Conservation (phyloP, 2,329 filamentous ascomycete species). For the Stylonectria norvegica region DNA sequence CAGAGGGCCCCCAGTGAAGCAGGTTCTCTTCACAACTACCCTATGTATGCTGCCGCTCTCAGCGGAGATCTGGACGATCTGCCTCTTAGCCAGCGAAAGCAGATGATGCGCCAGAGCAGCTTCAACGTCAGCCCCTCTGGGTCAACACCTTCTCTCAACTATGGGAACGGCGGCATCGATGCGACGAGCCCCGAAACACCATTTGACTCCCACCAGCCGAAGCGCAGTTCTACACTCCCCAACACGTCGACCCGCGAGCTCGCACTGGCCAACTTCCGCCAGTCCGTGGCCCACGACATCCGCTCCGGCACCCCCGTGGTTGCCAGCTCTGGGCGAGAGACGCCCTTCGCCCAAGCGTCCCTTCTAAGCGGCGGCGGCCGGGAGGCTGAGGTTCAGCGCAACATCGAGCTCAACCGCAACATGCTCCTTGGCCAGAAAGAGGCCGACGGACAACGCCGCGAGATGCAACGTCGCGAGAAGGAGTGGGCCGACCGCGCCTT, state of each 20-base stretch:
- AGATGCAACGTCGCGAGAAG: slow-evolving; percentile 55
- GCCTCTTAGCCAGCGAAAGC: slow-evolving; percentile 65
- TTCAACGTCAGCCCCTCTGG: slow-evolving; percentile 30
- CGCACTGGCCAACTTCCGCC: slow-evolving; percentile 64
- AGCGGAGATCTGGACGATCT: slow-evolving; percentile 61
- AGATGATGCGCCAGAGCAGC: slow-evolving; percentile 56
- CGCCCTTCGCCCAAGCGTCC: slow-evolving; percentile 35
- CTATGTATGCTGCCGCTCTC: slow-evolving; percentile 28
- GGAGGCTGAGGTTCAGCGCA: slow-evolving; percentile 43
- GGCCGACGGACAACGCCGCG: slow-evolving; percentile 57
- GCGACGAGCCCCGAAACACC: slow-evolving; percentile 21
- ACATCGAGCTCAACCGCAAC: slow-evolving; percentile 53
- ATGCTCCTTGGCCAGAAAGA: slow-evolving; percentile 60
- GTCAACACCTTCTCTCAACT: slow-evolving; percentile 20
- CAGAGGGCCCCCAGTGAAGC: slow-evolving; percentile 38
- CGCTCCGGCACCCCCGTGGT: slow-evolving; percentile 39
- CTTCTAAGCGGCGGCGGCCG: slow-evolving; percentile 32
- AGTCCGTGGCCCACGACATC: slow-evolving; percentile 62
- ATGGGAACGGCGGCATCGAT: slow-evolving; percentile 28
- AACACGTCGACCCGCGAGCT: slow-evolving; percentile 49
- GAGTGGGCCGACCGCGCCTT: slow-evolving; percentile 60
- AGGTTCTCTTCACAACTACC: slow-evolving; percentile 38
- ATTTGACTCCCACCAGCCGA: slow-evolving; percentile 56
- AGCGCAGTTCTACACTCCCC: slow-evolving; percentile 43
- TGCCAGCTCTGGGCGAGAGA: slow-evolving; percentile 35